Evolutionary conservation across 306 rosid genomes (phyloP), one percentile per base, ranked within the genome.

Genomic region (Cucurbita ficifolia): DNA sequence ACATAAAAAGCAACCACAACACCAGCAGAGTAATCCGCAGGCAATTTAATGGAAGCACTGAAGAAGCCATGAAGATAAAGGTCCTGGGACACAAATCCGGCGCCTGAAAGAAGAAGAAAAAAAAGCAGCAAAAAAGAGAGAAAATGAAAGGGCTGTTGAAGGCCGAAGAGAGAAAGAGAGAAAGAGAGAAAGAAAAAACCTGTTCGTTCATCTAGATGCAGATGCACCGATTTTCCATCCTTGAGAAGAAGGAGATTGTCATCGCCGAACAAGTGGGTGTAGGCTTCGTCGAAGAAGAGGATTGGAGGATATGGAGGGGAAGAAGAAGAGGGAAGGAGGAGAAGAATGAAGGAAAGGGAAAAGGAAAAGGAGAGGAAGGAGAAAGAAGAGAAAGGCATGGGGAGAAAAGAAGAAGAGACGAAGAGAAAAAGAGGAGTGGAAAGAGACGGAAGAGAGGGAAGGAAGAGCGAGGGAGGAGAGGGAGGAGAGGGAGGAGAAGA

Each of bases 1-100:
- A 94, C 98, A 84, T 94, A 94, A 72, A 94, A 94, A 24, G 98
- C 98, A 79, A 94, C 96, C n/a, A 94, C 98, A 73, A 86, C 90
- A 12, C 90, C 94, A 68, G 89, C 94, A 71, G 94, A 84, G 52
- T 88, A 88, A 78, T 88, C 90, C 72, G 82, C 59, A n/a, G 90
- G 94, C 73, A 88, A 76, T 83, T 86, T 86, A 59, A 88, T 88
- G 3, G 85, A 84, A 79, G 87, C 90, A 83, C 94, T 81, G 77
- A 88, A 88, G 71, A 79, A 83, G 8, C 94, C 94, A n/a, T 88
- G 86, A 72, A 81, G 87, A 78, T 84, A 86, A 70, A 86, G 75
- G 53, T 88, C 94, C 80, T 88, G 94, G 63, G 94, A 84, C 46
- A 77, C 86, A 83, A 88, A 88, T 76, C 94, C 94, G 76, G 94